These are phyloP conservation scores for Pleurotus platypus DNA, from an alignment of 768 basidiomycete genomes.

Conservation along the genomic window DNA sequence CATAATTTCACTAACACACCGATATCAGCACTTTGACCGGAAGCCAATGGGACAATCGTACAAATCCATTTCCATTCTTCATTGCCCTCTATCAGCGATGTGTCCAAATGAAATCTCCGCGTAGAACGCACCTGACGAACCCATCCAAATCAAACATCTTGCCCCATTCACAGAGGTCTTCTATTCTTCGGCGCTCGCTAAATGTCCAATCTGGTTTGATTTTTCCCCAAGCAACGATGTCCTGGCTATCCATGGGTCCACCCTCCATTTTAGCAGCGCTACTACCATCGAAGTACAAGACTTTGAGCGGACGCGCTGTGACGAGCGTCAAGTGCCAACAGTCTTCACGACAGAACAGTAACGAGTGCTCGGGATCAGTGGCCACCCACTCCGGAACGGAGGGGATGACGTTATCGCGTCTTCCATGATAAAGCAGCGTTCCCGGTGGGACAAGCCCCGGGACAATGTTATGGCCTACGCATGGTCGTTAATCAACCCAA, in stretches of 20 bases:
- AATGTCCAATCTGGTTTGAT: conserved; percentile 17
- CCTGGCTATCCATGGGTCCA: conserved; percentile 44
- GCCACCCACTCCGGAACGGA: conserved; percentile 17
- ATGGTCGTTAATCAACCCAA: not conserved
- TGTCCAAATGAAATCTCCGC: conserved; percentile 3
- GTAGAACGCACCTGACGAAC: conserved; percentile 38
- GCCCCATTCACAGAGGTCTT: conserved; percentile 41
- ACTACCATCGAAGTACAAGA: conserved; percentile 51
- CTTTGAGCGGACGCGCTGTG: conserved; percentile 33
- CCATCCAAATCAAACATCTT: conserved; percentile 37
- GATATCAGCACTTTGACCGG: not conserved
- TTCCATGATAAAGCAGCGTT: conserved; percentile 22
- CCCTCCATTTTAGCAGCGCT: conserved; percentile 39
- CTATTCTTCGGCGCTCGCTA: conserved; percentile 31
- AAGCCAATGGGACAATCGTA: conserved; percentile 18
- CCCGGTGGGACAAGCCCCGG: conserved; percentile 17
- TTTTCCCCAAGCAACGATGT: conserved; percentile 41
- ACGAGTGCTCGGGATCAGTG: conserved; percentile 20
- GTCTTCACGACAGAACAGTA: conserved; percentile 30
- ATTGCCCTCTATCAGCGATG: not conserved
- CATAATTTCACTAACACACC: conserved; percentile 37
- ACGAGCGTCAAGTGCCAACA: conserved; percentile 40
- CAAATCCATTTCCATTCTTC: conserved; percentile 50
- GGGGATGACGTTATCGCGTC: conserved; percentile 8
- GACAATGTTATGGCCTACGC: conserved; percentile 18